phyloP scores from a whole-genome alignment of 2,329 filamentous ascomycete genomes.

The Allantophomopsis lycopodina region DNA sequence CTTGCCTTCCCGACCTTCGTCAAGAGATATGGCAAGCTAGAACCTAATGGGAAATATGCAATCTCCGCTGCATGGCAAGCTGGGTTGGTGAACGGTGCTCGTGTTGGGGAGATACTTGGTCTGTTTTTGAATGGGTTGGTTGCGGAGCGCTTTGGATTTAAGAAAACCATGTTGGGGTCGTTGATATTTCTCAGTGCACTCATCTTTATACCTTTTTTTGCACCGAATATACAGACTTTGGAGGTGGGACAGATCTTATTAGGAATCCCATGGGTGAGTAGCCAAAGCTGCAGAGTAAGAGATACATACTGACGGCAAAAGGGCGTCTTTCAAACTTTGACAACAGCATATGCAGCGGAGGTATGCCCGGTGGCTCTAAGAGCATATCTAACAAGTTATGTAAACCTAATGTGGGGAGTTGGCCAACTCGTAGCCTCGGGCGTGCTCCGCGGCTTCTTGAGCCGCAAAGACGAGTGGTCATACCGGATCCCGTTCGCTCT shows the following conservation, averaged over 20 bases:
- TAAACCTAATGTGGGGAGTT: constrained; percentile 34
- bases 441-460: constrained; percentile 22
- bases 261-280: constrained; percentile 32
- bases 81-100: constrained; percentile 23
- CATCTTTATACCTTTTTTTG: constrained; percentile 36
- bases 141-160: constrained; percentile 27
- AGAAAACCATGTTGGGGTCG: constrained; percentile 29
- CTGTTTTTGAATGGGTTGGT: constrained; percentile 24
- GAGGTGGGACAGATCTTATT: constrained; percentile 32
- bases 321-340: constrained; percentile 27
- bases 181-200: constrained; percentile 26
- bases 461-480: not conserved
- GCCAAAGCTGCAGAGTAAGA: constrained; percentile 23
- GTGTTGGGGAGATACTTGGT: constrained; percentile 26
- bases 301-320: not conserved
- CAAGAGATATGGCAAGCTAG: constrained; percentile 15
- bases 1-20: constrained; percentile 17
- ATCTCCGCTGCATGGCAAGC: constrained; percentile 25
- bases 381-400: constrained; percentile 34
- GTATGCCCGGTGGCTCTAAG: constrained; percentile 34
- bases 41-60: constrained; percentile 13
- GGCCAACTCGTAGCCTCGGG: constrained; percentile 32
- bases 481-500: constrained; percentile 28
- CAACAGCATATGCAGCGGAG: constrained; percentile 20
- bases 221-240: constrained; percentile 27